Percentiles rank a stretch among this genome's conserved stretches.
phyloP scores from a whole-genome alignment of 148 eudicot species.

The Amaranthus cruentus region DNA sequence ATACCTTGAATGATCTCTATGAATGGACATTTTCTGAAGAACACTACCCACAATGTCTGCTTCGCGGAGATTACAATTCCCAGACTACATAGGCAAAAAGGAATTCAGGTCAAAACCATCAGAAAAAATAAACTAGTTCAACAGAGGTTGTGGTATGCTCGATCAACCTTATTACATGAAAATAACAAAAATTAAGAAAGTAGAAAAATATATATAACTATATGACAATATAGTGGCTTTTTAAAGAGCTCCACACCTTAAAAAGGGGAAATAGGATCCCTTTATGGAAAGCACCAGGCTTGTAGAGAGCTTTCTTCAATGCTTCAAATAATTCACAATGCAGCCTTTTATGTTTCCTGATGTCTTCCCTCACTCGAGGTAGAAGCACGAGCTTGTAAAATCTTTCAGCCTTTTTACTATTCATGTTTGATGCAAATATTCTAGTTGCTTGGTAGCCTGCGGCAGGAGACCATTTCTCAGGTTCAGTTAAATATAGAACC shows the following conservation, averaged over 20 bases:
- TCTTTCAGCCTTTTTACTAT: conserved; percentile 68
- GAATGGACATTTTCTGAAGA: conserved; percentile 65
- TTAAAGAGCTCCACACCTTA: conserved; percentile 42
- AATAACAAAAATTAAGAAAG: background rate
- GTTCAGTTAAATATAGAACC: conserved; percentile 76
- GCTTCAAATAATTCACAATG: conserved; percentile 72
- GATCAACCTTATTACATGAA: conserved; percentile 7
- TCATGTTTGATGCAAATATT: conserved; percentile 86
- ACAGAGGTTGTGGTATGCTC: background rate
- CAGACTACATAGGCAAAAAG: conserved; percentile 40
- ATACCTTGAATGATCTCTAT: conserved; percentile 78
- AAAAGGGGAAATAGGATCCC: conserved; percentile 85
- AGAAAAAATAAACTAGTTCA: background rate
- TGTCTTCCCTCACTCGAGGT: conserved; percentile 80
- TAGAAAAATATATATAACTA: background rate
- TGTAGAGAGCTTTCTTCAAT: conserved; percentile 73
- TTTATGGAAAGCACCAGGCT: conserved; percentile 95
- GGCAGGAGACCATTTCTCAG: conserved; percentile 88
- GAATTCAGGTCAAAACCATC: background rate
- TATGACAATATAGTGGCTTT: background rate
- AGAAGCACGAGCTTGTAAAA: conserved; percentile 82
- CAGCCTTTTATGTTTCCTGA: conserved; percentile 70
- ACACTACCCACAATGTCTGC: conserved; percentile 85
- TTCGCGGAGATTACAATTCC: conserved; percentile 77
- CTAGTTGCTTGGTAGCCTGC: conserved; percentile 89